Evolutionary conservation across 1,284 basidiomycete species (phyloP).

Genomic region (Boletus holoroseus): DNA sequence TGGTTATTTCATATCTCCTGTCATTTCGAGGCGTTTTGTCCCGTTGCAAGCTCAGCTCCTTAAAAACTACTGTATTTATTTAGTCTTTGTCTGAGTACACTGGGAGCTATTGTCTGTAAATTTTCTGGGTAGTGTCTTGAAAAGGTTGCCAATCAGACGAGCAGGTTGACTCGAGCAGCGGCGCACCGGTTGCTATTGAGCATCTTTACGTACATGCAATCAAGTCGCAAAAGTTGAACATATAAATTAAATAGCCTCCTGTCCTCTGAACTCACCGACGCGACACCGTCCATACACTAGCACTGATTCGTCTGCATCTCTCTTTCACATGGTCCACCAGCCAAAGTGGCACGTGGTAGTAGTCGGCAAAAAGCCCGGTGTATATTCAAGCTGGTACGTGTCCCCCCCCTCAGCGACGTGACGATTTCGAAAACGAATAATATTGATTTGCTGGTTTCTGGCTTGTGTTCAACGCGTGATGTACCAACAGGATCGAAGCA

Average conservation of each 20-base stretch:
- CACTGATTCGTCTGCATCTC: neutral
- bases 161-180: too few species aligned
- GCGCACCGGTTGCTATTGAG: neutral
- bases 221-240: conserved; percentile 21
- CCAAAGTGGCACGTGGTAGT: conserved; percentile 44
- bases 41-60: too few species aligned
- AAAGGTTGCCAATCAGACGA: too few species aligned
- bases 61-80: too few species aligned
- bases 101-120: too few species aligned
- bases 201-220: conserved; percentile 18
- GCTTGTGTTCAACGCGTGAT: neutral
- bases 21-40: too few species aligned
- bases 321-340: conserved; percentile 33
- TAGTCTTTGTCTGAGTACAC: too few species aligned
- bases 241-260: conserved; percentile 21
- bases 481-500: conserved; percentile 40
- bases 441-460: conserved; percentile 2
- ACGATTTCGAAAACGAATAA: conserved; percentile 2
- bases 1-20: too few species aligned
- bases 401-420: conserved; percentile 7
- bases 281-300: neutral
- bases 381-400: conserved; percentile 45
- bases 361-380: conserved; percentile 41
- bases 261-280: conserved; percentile 14
- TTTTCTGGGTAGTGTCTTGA: too few species aligned